Evolutionary conservation across 2,329 filamentous ascomycete genomes (phyloP), one percentile per base, ranked within the genome.

Genomic region (Fusarium brachygibbosum): DNA sequence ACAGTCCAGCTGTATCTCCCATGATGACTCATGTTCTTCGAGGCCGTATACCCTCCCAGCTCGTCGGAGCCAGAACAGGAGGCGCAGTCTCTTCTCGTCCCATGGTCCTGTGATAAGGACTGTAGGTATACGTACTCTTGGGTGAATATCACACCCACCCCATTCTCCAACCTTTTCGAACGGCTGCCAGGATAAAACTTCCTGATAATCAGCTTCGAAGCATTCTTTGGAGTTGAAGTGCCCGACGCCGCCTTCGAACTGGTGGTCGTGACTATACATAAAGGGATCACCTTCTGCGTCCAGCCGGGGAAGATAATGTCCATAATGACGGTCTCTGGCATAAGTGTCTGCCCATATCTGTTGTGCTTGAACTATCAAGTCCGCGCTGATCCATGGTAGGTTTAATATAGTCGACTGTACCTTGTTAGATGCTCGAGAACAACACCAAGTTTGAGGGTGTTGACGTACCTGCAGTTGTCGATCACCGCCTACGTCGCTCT

Each of bases 281-380:
- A 67, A 23, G 34, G 63, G 21, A 10, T 52, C 45, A 21, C 70
- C 60, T 6, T 57, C 40, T 16, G 45, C 34, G 65, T 64, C 58
- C 19, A 53, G 25, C 38, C 66, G 62, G 13, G 70, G 69, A 46
- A 73, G 31, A 63, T 74, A 76, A 65, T 83, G 78, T 46, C 79
- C 69, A 56, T 79, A 81, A 63, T 74, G 74, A 14, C 77, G 75
- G 37, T 73, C 70, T 7, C 71, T 76, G 10, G 78, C 80, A 57
- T 82, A 75, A 44, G 72, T 78, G 25, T 81, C 78, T 44, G 80
- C 79, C 83, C 84, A 87, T 5, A 78, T 75, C 51, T 86, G 80
- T 72, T 84, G 82, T 13, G 84, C 84, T 44, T 82, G 78, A 4
- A 85, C 78, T 12, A 87, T 79, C 29, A 85, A 74, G 34, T 81